Percentiles rank a stretch among this genome's conserved stretches.
Conservation (phyloP, 768 basidiomycete species). For the Multifurca ochricompacta region DNA sequence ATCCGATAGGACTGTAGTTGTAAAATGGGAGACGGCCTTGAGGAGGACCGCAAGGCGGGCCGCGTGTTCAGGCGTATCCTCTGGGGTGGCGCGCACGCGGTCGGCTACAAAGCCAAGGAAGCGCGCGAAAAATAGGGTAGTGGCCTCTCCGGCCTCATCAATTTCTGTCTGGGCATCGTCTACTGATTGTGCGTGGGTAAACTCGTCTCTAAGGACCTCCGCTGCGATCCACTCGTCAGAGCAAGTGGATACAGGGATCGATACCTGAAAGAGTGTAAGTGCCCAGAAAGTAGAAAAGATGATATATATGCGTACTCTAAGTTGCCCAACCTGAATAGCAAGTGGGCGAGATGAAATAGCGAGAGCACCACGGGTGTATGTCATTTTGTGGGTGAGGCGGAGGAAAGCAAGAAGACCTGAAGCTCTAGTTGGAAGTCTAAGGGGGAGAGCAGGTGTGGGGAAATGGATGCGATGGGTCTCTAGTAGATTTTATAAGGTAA, state of each 20-base stretch:
- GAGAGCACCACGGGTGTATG: constrained; percentile 28
- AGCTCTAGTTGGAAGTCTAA: constrained; percentile 12
- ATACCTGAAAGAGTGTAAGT: constrained; percentile 41
- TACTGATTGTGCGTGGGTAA: constrained; percentile 55
- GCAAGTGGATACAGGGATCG: constrained; percentile 79
- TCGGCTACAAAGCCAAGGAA: constrained; percentile 74
- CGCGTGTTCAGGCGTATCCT: constrained; percentile 31
- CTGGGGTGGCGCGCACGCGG: constrained; percentile 48
- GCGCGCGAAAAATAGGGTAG: constrained; percentile 70
- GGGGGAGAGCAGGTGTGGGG: constrained; percentile 1
- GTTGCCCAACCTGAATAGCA: constrained; percentile 27
- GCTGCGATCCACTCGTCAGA: constrained; percentile 86
- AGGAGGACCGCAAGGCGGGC: constrained; percentile 62
- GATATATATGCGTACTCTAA: constrained; percentile 29
- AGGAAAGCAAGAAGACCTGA: constrained; percentile 16
- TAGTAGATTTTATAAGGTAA: constrained; percentile 6
- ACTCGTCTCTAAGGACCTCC: constrained; percentile 87
- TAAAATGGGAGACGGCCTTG: constrained; percentile 72
- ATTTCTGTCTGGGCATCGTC: constrained; percentile 51
- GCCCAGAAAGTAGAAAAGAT: constrained; percentile 5
- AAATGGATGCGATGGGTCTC: neutral
- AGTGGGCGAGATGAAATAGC: constrained; percentile 32
- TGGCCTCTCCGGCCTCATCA: constrained; percentile 53
- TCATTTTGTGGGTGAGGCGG: constrained; percentile 26
- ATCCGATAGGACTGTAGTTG: constrained; percentile 57